Evolutionary conservation across 73 alveolate species (phyloP).

Genomic region (Uronychia binucleata): DNA sequence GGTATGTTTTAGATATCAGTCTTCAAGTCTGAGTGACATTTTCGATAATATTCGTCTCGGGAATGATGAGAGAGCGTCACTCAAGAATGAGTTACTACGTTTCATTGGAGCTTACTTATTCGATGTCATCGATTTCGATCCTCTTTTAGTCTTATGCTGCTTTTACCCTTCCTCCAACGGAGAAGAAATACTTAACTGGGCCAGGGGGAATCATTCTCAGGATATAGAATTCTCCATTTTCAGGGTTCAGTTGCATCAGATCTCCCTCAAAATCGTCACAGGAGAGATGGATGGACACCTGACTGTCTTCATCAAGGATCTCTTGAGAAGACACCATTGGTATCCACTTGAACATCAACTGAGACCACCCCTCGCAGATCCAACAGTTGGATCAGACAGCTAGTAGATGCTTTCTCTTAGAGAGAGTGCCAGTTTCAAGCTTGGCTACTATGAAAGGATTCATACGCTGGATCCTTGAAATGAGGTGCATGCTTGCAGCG

Average conservation of each 20-base stretch:
- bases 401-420: too few species aligned
- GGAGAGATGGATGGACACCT: conserved; percentile 71
- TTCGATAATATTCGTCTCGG: conserved; percentile 42
- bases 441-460: too few species aligned
- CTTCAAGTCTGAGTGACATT: conserved; percentile 10
- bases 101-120: conserved; percentile 20
- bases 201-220: conserved; percentile 87
- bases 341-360: conserved; percentile 20
- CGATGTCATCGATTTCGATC: conserved; percentile 3
- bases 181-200: conserved; percentile 60
- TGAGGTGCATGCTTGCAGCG: too few species aligned
- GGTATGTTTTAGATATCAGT: conserved; percentile 38
- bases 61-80: conserved; percentile 20
- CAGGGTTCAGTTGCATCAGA: conserved; percentile 51
- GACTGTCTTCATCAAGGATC: conserved; percentile 29
- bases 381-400: conserved; percentile 87
- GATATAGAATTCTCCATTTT: conserved; percentile 50
- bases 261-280: conserved; percentile 72
- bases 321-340: conserved; percentile 36
- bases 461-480: too few species aligned
- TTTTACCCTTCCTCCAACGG: conserved; percentile 32
- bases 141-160: not conserved
- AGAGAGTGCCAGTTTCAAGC: too few species aligned
- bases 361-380: conserved; percentile 95
- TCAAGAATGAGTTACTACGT: conserved; percentile 1